Conservation (phyloP, 768 basidiomycete species). For the Leccinum rimulosum region DNA sequence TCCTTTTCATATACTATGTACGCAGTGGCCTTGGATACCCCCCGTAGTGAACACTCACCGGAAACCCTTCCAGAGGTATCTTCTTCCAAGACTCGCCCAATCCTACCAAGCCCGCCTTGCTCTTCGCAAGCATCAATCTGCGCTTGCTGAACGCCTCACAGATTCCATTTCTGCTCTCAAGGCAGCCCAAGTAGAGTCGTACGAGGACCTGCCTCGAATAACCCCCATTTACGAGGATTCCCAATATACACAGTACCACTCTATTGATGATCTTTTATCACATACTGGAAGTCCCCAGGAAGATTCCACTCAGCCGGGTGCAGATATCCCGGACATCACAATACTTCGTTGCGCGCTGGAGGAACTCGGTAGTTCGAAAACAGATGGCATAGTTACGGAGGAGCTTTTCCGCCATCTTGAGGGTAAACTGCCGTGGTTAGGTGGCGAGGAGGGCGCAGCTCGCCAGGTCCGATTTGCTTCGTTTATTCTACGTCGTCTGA, state of each 20-base stretch:
- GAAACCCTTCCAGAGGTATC: constrained; percentile 49
- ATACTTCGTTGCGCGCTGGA: constrained; percentile 62
- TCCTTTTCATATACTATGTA: constrained; percentile 68
- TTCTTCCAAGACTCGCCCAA: constrained; percentile 63
- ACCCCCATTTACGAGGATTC: constrained; percentile 48
- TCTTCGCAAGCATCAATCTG: constrained; percentile 57
- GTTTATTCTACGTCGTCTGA: constrained; percentile 1
- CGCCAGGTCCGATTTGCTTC: constrained; percentile 48
- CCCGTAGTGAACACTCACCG: constrained; percentile 6
- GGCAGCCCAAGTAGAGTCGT: constrained; percentile 51
- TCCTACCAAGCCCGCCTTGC: constrained; percentile 61
- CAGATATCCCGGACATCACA: constrained; percentile 47
- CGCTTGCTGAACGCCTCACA: constrained; percentile 53
- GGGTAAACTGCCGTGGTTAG: constrained; percentile 56
- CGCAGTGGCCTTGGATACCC: constrained; percentile 17
- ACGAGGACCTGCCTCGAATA: constrained; percentile 55
- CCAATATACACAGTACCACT: constrained; percentile 43
- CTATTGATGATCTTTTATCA: constrained; percentile 40
- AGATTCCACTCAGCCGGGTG: constrained; percentile 12
- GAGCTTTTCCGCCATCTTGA: constrained; percentile 61
- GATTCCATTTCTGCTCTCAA: constrained; percentile 55
- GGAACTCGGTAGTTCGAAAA: constrained; percentile 42
- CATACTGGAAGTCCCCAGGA: constrained; percentile 8
- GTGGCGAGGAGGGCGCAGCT: constrained; percentile 45
- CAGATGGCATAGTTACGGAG: constrained; percentile 48